A percentile compares a stretch with the other conserved stretches of the same genome.
Evolutionary conservation across 2,329 filamentous ascomycete genomes (phyloP).

Genomic region (Fusarium pininemorale): DNA sequence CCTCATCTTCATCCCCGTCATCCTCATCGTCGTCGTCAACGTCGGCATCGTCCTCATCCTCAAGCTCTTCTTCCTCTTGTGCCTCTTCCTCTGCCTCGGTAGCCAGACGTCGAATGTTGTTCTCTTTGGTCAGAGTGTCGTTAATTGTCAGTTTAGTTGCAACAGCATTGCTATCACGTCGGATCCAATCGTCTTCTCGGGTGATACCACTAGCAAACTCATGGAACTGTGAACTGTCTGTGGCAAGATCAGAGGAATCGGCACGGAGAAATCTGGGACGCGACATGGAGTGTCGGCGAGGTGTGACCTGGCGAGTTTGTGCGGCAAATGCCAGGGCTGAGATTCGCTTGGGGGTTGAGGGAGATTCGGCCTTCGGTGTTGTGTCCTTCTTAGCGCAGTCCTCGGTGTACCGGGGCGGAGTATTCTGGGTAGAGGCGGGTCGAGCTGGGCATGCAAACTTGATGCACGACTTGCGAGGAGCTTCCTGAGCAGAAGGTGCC

Average conservation of each 20-base stretch:
- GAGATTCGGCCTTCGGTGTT: constrained; percentile 37
- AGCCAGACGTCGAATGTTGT: constrained; percentile 83
- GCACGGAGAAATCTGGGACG: constrained; percentile 61
- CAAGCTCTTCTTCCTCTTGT: constrained; percentile 70
- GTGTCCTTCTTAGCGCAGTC: constrained; percentile 9
- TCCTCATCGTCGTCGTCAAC: constrained; percentile 74
- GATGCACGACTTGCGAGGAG: constrained; percentile 69
- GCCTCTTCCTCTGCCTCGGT: constrained; percentile 94
- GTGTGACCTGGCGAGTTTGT: constrained; percentile 35
- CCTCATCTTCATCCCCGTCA: constrained; percentile 52
- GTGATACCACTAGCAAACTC: constrained; percentile 88
- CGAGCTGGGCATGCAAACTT: constrained; percentile 78
- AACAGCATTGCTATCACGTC: constrained; percentile 70
- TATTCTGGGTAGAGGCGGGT: constrained; percentile 54
- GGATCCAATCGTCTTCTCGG: constrained; percentile 91
- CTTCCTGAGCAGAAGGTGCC: constrained; percentile 49
- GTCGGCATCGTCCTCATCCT: constrained; percentile 89
- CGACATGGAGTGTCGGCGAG: constrained; percentile 36
- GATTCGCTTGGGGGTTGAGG: constrained; percentile 46
- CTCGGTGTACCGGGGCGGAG: constrained; percentile 45
- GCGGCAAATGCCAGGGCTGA: constrained; percentile 39
- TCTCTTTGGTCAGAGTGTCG: constrained; percentile 91
- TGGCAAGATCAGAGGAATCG: constrained; percentile 59
- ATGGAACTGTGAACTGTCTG: constrained; percentile 76
- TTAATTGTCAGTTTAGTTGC: constrained; percentile 82